Conservation (phyloP, 345 rosid species). For the Populus alba region DNA sequence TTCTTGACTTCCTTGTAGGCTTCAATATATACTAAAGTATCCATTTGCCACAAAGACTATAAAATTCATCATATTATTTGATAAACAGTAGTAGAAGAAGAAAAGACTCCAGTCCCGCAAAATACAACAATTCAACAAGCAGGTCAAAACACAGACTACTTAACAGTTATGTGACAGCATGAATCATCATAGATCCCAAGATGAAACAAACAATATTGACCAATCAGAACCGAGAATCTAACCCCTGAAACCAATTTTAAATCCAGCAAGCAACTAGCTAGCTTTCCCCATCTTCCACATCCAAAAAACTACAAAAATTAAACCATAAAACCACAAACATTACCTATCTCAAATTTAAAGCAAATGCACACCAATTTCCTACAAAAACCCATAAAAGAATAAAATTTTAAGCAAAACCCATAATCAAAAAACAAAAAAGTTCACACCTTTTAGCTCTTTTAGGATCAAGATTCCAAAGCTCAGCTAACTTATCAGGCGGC, state of each 20-base stretch:
- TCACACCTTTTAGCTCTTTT: conserved; percentile 80
- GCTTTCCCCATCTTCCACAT: not conserved
- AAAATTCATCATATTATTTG: not conserved
- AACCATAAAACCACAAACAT: not conserved
- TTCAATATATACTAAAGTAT: not conserved
- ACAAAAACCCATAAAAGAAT: not conserved
- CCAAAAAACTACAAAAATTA: not conserved
- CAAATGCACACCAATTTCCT: not conserved
- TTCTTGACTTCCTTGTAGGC: not conserved
- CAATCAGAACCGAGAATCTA: not conserved
- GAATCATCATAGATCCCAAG: not conserved
- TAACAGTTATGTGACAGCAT: too few relatives aligned
- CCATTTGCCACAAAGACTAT: not conserved
- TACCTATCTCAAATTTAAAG: not conserved
- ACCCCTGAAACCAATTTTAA: too few relatives aligned
- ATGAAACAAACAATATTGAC: not conserved
- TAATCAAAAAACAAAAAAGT: not conserved
- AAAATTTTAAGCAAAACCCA: not conserved
- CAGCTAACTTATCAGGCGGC: conserved; percentile 82
- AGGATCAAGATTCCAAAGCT: conserved; percentile 76
- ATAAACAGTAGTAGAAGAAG: too few relatives aligned
- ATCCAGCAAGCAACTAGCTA: not conserved
- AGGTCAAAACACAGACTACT: not conserved
- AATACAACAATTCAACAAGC: not conserved
- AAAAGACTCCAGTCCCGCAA: not conserved